Base-by-base conservation (phyloP, 106 monocot genomes). In the Dendrobium catenatum region DNA sequence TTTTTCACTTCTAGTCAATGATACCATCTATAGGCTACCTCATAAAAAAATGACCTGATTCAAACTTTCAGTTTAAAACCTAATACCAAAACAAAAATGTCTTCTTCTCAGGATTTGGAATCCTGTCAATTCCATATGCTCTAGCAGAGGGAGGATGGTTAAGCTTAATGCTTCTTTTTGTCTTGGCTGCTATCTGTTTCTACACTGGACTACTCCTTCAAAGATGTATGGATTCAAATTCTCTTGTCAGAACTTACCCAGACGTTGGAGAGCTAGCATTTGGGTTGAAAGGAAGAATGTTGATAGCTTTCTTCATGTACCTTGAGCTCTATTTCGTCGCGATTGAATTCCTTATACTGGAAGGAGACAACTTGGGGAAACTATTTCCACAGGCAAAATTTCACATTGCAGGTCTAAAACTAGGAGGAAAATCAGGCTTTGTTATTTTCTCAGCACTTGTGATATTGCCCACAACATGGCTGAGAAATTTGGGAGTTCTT, bases 191-290 rank as follows among this genome's bases (percentile, higher is more conserved):
- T 7, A 61, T 87, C 13, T 96, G 94, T 33, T 96, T 79, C 79
- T 94, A 94, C 82, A 96, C 93, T 0, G 93, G 93, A 0, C 27
- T 93, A 9, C 90, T 96, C 19, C 82, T 94, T 3, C 84, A 90
- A 43, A 76, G 88, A 15, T 96, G 96, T 80, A 96, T 96, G 88
- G 92, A 94, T 13, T 79, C 92, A 9, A 90, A 89, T 27, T 77
- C 86, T 4, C 81, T 79, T 0, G 82, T 96, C 2, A 89, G 86
- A 75, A 96, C 86, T 42, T 96, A 96, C 77, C 96, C 96, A 0
- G 96, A 94, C 76, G 86, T 96, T 5, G 96, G 96, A 0, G 92
- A 92, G 82, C 77, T 90, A 16, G 96, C 96, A 11, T 96, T 96
- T 31, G 94, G 94, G 11, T 55, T 40, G 13, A 89, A 88, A 67